Percentiles rank a stretch among this genome's conserved stretches.
phyloP scores from a whole-genome alignment of 1,284 basidiomycete genomes.

The Austroboletus olivaceoglutinosus region DNA sequence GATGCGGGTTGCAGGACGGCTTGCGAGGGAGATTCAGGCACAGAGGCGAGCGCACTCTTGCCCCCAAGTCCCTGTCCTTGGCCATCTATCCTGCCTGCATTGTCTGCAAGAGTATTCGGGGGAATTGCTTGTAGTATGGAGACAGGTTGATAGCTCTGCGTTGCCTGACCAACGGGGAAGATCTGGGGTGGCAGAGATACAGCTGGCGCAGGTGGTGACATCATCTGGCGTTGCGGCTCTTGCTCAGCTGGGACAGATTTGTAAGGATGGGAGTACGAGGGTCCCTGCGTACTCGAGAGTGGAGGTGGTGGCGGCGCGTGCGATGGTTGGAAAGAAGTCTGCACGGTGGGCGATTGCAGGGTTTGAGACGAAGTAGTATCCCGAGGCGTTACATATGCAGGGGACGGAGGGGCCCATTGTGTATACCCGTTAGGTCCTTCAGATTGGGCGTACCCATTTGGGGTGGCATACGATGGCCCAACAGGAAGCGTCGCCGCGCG shows the following conservation, averaged over 20 bases:
- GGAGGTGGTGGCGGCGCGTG: constrained; percentile 21
- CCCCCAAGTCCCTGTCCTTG: constrained; percentile 2
- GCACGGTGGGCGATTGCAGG: constrained; percentile 14
- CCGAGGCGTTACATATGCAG: constrained; percentile 20
- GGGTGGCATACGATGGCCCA: constrained; percentile 4
- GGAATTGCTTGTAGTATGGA: constrained; percentile 18
- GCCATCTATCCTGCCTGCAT: not conserved
- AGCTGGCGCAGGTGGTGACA: constrained; percentile 3
- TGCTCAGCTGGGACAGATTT: constrained; percentile 11
- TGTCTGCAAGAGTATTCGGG: constrained; percentile 3
- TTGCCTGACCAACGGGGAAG: constrained; percentile 6
- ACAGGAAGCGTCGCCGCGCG: constrained; percentile 12
- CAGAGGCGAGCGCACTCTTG: constrained; percentile 2
- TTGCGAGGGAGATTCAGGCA: constrained; percentile 7
- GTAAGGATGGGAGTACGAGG: constrained; percentile 19
- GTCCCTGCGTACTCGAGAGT: constrained; percentile 5
- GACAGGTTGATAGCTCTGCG: constrained; percentile 15
- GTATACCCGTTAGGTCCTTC: constrained; percentile 13
- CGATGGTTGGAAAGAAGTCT: constrained; percentile 17
- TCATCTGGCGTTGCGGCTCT: constrained; percentile 11
- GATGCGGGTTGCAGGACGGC: constrained; percentile 1
- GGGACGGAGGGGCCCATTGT: constrained; percentile 32
- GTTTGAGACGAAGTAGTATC: constrained; percentile 10
- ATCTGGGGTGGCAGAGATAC: constrained; percentile 9
- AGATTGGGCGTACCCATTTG: constrained; percentile 25